phyloP scores from a whole-genome alignment of 768 basidiomycete genomes.

The Boletellus ananas region DNA sequence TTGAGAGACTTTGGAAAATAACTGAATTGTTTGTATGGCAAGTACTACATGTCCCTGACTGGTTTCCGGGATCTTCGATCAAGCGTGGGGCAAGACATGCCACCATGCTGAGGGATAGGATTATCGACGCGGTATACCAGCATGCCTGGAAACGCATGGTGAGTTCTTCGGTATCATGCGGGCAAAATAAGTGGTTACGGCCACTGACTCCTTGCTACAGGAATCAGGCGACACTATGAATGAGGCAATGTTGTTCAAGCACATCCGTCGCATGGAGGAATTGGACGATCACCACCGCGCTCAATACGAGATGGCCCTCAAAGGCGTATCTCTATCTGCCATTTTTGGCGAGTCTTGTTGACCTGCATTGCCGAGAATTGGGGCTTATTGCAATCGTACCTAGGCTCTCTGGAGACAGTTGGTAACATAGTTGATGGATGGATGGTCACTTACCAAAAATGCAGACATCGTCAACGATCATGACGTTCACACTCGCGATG shows the following conservation, averaged over 20 bases:
- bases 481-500: conserved; percentile 10
- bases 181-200: no score
- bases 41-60: neutral
- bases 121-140: neutral
- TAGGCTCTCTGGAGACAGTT: neutral
- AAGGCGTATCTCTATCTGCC: neutral
- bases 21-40: neutral
- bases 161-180: neutral
- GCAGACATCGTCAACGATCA: neutral
- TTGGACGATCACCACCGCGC: neutral
- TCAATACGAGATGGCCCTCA: neutral
- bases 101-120: neutral
- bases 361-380: no score
- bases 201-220: neutral
- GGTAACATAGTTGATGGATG: neutral
- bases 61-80: neutral
- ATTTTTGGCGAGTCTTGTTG: neutral
- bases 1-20: neutral
- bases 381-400: neutral
- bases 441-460: neutral
- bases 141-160: neutral
- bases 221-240: neutral
- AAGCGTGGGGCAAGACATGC: neutral
- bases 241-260: neutral
- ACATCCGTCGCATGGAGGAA: neutral